A percentile compares a stretch with the other conserved stretches of the same genome.
phyloP scores from a whole-genome alignment of 306 rosid genomes.

The Trichosanthes truncata region DNA sequence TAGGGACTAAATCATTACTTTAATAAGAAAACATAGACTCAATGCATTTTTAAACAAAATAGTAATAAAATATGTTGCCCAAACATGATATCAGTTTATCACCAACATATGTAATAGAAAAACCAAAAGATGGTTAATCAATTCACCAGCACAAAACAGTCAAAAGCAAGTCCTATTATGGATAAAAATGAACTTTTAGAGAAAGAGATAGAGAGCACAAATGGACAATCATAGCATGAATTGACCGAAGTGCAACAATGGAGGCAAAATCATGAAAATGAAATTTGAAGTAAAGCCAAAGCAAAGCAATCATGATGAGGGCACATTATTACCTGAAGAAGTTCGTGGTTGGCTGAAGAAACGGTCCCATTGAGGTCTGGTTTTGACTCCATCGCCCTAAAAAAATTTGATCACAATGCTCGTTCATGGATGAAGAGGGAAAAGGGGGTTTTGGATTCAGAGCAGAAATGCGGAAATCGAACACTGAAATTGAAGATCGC shows the following conservation, averaged over 20 bases:
- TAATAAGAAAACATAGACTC: background rate
- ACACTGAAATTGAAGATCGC: background rate
- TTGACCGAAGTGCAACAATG: background rate
- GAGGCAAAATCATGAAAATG: background rate
- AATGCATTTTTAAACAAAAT: background rate
- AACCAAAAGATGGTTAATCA: background rate
- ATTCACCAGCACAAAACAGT: background rate
- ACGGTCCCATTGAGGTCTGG: background rate
- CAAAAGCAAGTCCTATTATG: background rate
- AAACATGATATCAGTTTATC: background rate
- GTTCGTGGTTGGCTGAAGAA: background rate
- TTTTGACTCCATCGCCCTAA: slow-evolving; percentile 2
- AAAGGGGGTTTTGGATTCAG: background rate
- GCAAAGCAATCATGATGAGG: background rate
- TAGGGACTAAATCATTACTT: background rate
- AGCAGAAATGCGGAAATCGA: background rate
- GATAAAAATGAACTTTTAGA: background rate
- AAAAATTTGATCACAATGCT: background rate
- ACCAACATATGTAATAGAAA: background rate
- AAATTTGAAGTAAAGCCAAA: background rate
- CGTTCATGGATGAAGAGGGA: background rate
- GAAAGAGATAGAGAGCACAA: background rate
- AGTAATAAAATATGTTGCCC: background rate
- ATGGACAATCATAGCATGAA: background rate
- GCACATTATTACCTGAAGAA: background rate